phyloP scores from a whole-genome alignment of 2,329 filamentous ascomycete species.

The Zalaria sp. region DNA sequence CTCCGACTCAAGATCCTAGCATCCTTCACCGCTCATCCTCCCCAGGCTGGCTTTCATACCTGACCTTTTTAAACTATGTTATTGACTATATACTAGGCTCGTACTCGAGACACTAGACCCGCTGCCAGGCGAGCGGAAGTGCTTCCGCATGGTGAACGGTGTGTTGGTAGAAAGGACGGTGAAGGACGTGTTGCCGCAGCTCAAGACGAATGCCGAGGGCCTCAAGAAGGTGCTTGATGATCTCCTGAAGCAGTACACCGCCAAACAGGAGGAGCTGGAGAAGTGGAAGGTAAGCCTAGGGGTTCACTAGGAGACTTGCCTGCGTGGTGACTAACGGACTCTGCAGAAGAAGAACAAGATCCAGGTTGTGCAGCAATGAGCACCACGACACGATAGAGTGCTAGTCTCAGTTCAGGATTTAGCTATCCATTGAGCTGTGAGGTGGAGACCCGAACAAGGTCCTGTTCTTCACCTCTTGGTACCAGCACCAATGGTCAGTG shows the following conservation, averaged over 20 bases:
- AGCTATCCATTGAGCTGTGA: too few relatives aligned
- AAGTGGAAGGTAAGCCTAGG: slow-evolving; percentile 75
- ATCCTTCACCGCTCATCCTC: slow-evolving; percentile 19
- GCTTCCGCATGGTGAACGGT: slow-evolving; percentile 97
- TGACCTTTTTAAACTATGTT: slow-evolving; percentile 7
- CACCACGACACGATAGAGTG: slow-evolving; percentile 5
- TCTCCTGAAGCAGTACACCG: slow-evolving; percentile 90
- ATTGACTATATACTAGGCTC: slow-evolving; percentile 43
- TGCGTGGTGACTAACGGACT: slow-evolving; percentile 5
- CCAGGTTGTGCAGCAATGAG: slow-evolving; percentile 66
- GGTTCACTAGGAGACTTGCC: not conserved
- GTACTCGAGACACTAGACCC: slow-evolving; percentile 85
- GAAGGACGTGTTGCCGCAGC: slow-evolving; percentile 75
- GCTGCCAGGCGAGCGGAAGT: slow-evolving; percentile 75
- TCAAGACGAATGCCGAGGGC: slow-evolving; percentile 88
- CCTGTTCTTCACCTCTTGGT: too few relatives aligned
- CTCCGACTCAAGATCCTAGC: slow-evolving; percentile 5
- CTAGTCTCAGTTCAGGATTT: too few relatives aligned
- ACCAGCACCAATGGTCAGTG: too few relatives aligned
- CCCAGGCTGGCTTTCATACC: slow-evolving; percentile 16
- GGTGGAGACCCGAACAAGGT: too few relatives aligned
- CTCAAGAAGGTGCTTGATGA: slow-evolving; percentile 90
- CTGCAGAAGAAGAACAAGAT: slow-evolving; percentile 77
- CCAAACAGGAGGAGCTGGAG: slow-evolving; percentile 87
- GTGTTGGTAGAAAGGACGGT: slow-evolving; percentile 91